Conservation (phyloP, 257 asterid species). For the Solanum neorickii region DNA sequence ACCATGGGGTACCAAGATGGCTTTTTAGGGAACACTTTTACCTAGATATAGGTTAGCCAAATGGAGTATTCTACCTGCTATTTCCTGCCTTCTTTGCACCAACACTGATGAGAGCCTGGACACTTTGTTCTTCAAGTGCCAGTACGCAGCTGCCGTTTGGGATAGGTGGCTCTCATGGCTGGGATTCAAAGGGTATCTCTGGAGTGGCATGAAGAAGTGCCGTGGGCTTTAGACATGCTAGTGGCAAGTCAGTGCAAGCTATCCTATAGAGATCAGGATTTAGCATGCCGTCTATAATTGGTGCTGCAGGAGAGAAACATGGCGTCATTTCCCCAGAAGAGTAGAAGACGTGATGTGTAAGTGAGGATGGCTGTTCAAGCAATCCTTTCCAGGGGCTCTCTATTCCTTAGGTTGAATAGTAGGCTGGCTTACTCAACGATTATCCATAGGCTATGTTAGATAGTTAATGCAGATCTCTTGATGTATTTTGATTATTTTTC, state of each 20-base stretch:
- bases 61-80: not conserved
- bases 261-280: not conserved
- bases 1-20: not conserved
- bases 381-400: not conserved
- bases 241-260: not conserved
- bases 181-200: not conserved
- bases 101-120: not conserved
- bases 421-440: not conserved
- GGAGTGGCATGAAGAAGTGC: not conserved
- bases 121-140: not conserved
- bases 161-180: not conserved
- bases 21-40: not conserved
- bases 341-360: not conserved
- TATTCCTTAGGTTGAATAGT: not conserved
- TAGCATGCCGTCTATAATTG: not conserved
- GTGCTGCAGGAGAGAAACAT: not conserved
- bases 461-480: not conserved
- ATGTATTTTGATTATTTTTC: not conserved
- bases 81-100: not conserved
- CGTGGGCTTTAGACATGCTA: not conserved
- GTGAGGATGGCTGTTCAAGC: not conserved
- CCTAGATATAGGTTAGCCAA: not conserved
- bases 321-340: not conserved
- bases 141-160: not conserved
- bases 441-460: not conserved